Base-by-base conservation (phyloP, 495 filamentous ascomycete species). In the Aspergillus funiculosus region DNA sequence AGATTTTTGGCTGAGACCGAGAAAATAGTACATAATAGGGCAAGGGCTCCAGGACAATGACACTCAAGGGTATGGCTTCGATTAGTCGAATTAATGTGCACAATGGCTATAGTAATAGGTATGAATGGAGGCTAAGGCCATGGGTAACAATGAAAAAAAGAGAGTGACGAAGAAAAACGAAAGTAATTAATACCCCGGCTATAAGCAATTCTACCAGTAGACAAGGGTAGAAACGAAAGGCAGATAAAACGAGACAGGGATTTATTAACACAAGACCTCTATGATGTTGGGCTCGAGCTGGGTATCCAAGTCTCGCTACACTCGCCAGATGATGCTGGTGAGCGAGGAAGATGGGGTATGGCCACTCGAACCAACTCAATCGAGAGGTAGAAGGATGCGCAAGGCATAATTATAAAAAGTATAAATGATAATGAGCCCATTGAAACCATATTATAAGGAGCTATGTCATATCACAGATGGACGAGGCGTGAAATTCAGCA, bases 391-490 rank as follows among this genome's bases (percentile, higher is more conserved):
- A 15, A 44, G 20, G 21, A 13, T 44, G 41, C 20, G 19, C 29
- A 31, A 9, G 27, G 36, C 45, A 28, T 45, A 28, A 51, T 39
- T 37, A 51, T 53, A 39, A 51, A 51, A 52, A 28, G 37, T 41
- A 51, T 46, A 43, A 38, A 27, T 37, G 48, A 56, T 22, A 35
- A 43, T 6, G 8, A 21, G n/a, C 41, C 26, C 46, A 35, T 39
- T 41, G 37, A 43, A 47, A 29, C 38, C 41, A 46, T 24, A 26
- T 36, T 31, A 13, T 10, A 39, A 34, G 29, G 51, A 49, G 21
- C 28, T 46, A 53, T 53, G 39, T 51, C 50, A 42, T 43, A 21
- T 53, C 50, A 48, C 29, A 39, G 21, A 30, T 39, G 43, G n/a
- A n/a, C 20, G 45, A 32, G 19, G 39, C 29, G 22, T 32, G 26